A percentile compares a stretch with the other conserved stretches of the same genome.
phyloP scores from a whole-genome alignment of 2,329 filamentous ascomycete species.

The Alternaria triticimaculans region DNA sequence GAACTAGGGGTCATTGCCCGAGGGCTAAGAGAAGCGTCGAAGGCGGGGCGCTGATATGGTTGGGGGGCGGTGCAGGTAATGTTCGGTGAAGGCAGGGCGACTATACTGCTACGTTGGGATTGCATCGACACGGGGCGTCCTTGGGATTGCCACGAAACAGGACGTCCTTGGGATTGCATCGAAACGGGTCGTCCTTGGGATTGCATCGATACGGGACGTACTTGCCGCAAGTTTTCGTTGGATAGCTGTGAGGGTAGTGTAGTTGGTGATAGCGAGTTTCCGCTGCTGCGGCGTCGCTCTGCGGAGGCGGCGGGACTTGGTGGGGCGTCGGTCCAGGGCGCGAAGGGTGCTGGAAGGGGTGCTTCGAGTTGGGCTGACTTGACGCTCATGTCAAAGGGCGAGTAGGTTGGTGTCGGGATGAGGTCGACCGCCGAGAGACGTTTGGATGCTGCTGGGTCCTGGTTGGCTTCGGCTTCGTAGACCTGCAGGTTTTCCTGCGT shows the following conservation, averaged over 20 bases:
- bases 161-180: slow-evolving; percentile 12
- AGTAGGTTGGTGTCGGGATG: slow-evolving; percentile 32
- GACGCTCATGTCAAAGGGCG: slow-evolving; percentile 22
- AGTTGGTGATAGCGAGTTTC: slow-evolving; percentile 18
- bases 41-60: not conserved
- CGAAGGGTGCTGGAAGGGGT: slow-evolving; percentile 29
- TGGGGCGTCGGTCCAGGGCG: slow-evolving; percentile 29
- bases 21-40: slow-evolving; percentile 5
- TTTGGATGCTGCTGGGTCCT: slow-evolving; percentile 6
- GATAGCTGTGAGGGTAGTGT: slow-evolving; percentile 10
- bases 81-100: not conserved
- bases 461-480: slow-evolving; percentile 15
- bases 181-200: slow-evolving; percentile 18
- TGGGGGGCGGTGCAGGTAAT: slow-evolving; percentile 18
- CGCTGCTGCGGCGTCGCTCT: slow-evolving; percentile 20
- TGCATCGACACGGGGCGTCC: slow-evolving; percentile 20
- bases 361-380: slow-evolving; percentile 10
- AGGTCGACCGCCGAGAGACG: slow-evolving; percentile 19
- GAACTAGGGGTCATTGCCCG: slow-evolving; percentile 14
- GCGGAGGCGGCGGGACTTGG: slow-evolving; percentile 27
- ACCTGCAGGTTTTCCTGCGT: slow-evolving; percentile 20
- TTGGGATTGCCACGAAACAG: slow-evolving; percentile 19
- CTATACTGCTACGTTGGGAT: slow-evolving; percentile 12
- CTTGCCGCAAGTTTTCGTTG: slow-evolving; percentile 13
- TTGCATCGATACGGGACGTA: slow-evolving; percentile 23